phyloP scores from a whole-genome alignment of 352 stramenopile genomes.

The Hyaloperonospora brassicae region DNA sequence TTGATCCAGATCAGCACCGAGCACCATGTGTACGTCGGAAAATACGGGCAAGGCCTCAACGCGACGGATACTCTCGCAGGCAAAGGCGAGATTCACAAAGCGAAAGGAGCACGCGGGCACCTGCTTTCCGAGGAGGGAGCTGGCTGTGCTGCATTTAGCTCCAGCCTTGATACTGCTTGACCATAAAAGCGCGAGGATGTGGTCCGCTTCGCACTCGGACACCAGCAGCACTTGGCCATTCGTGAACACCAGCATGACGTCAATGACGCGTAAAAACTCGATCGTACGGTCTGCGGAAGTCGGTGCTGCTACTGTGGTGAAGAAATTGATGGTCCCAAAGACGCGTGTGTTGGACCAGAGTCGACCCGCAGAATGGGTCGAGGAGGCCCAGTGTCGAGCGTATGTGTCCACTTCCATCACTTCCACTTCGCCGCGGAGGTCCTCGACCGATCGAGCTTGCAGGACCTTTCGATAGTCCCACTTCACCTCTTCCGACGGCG shows the following conservation, averaged over 20 bases:
- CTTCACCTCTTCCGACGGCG: conserved; percentile 14
- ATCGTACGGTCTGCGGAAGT: conserved; percentile 3
- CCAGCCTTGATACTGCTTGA: background rate
- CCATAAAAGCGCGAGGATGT: conserved; percentile 32
- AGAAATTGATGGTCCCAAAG: conserved; percentile 46
- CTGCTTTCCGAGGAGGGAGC: background rate
- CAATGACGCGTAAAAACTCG: conserved; percentile 28
- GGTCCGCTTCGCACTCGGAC: conserved; percentile 36
- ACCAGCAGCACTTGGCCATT: conserved; percentile 36
- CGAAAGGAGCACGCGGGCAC: conserved; percentile 9
- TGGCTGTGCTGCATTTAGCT: background rate
- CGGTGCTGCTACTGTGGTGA: conserved; percentile 12
- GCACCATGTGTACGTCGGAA: conserved; percentile 5
- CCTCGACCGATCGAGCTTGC: conserved; percentile 8
- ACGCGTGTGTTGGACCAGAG: conserved; percentile 23
- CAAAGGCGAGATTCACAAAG: conserved; percentile 27
- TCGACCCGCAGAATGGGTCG: conserved; percentile 14
- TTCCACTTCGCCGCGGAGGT: conserved; percentile 7
- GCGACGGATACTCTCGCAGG: conserved; percentile 15
- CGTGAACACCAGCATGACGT: conserved; percentile 36
- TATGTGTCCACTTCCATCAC: conserved; percentile 3
- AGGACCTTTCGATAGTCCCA: conserved; percentile 19
- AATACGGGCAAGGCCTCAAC: conserved; percentile 1
- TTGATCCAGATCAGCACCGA: conserved; percentile 7
- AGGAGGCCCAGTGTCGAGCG: conserved; percentile 10